Evolutionary conservation across 2,329 filamentous ascomycete genomes (phyloP), one percentile per base, ranked within the genome.

Genomic region (Colletotrichum limetticola): DNA sequence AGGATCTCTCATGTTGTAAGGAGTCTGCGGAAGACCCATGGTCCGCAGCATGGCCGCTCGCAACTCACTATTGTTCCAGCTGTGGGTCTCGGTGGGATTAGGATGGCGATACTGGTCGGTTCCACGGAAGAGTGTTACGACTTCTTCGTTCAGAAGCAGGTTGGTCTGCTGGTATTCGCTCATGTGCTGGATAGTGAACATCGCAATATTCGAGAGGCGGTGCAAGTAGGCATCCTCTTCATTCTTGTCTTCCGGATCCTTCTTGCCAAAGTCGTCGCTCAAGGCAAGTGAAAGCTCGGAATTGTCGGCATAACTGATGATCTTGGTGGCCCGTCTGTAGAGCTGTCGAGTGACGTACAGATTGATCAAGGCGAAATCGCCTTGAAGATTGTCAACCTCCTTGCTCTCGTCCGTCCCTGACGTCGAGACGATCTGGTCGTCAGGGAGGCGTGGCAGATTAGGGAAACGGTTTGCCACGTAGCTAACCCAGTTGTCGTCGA

Each of bases 291-390:
- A 76, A 35, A 76, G 74, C 16, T 72, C 69, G 5, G 75, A 64
- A 9, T 78, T 74, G 3, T 74, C 68, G 1, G 77, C 75, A 14
- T 67, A 59, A 24, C 63, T 70, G 28, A 80, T 75, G 7, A 74
- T 64, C 49, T 79, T 80, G 1, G 83, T 85, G 5, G 83, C 82
- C 22, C 81, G 80, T 8, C 82, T 81, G 74, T 87, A 88, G 3
- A 88, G 79, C 24, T 80, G 77, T 16, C 82, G 79, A 12, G 82
- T 79, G 11, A 85, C 73, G 22, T 82, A 82, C 1, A 86, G 75
- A 22, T 81, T 78, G 35, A 84, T 78, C 6, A 84, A 78, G n/a
- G 86, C 75, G 59, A 85, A 86, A 61, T 85, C 82, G 12, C 76
- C 77, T 46, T 78, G 78, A 11, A 81, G 66, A 61, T 83, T 79